Conservation (phyloP, 805 yeast species). For the Candida cerambycidarum region DNA sequence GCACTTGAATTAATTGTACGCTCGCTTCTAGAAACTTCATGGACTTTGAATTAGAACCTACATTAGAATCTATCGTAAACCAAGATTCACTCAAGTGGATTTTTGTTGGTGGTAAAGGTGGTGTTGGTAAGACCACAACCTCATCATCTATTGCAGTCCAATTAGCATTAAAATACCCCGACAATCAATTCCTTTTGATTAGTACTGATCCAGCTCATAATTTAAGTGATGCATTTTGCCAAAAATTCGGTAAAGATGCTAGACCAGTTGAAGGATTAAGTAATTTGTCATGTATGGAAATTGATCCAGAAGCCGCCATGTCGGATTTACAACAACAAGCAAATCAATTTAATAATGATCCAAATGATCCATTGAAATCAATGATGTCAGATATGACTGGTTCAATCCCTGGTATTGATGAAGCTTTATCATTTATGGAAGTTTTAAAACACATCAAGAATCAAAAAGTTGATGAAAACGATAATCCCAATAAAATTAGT, state of each 20-base stretch:
- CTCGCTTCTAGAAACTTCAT: constrained; percentile 21
- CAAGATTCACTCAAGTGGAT: constrained; percentile 86
- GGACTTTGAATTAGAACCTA: constrained; percentile 71
- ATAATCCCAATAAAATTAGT: constrained; percentile 23
- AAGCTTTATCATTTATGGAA: constrained; percentile 96
- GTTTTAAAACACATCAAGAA: constrained; percentile 93
- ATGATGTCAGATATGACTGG: constrained; percentile 90
- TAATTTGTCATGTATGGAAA: constrained; percentile 96
- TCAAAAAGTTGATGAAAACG: constrained; percentile 39
- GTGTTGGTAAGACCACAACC: constrained; percentile 98
- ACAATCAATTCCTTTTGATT: constrained; percentile 79
- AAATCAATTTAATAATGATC: constrained; percentile 54
- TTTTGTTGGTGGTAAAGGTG: constrained; percentile 99
- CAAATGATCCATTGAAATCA: constrained; percentile 62
- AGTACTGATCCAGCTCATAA: constrained; percentile 99
- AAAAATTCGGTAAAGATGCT: constrained; percentile 96
- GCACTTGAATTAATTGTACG: too few species aligned
- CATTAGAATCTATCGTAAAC: constrained; percentile 60
- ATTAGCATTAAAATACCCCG: constrained; percentile 78
- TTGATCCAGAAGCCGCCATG: constrained; percentile 92
- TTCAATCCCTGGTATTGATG: constrained; percentile 97
- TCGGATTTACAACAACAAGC: constrained; percentile 74
- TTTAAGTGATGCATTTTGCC: constrained; percentile 96
- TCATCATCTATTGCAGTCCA: constrained; percentile 95
- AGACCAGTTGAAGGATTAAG: constrained; percentile 85